phyloP scores from a whole-genome alignment of 495 filamentous ascomycete genomes.

The Penicillium angulare region DNA sequence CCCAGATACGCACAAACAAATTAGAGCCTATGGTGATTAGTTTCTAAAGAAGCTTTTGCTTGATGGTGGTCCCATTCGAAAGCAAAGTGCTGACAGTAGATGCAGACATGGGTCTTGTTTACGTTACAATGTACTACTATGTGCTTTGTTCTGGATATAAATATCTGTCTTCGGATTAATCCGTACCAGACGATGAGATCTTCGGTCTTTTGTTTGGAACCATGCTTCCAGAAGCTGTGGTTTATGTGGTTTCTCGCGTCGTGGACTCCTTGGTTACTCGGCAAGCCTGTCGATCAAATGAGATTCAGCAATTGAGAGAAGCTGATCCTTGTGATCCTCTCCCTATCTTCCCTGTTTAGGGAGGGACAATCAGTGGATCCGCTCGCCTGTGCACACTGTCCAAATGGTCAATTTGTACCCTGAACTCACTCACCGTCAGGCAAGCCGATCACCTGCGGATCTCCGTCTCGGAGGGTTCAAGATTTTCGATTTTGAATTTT shows the following conservation, averaged over 20 bases:
- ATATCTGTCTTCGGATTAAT: no score
- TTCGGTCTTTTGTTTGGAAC: not conserved
- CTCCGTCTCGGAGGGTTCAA: slow-evolving; percentile 1
- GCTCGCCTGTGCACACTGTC: not conserved
- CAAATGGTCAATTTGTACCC: slow-evolving; percentile 2
- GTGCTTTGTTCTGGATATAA: no score
- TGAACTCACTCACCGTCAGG: not conserved
- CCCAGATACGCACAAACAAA: not conserved
- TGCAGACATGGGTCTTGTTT: no score
- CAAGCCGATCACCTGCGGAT: slow-evolving; percentile 6
- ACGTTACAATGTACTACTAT: no score
- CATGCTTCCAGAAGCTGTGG: not conserved
- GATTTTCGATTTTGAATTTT: no score
- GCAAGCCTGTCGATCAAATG: slow-evolving; percentile 1
- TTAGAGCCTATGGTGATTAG: slow-evolving; percentile 1
- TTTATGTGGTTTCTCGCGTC: no score
- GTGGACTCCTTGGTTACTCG: not conserved
- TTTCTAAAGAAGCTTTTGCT: slow-evolving; percentile 6
- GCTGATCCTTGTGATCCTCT: slow-evolving; percentile 4
- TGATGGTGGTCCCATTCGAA: no score
- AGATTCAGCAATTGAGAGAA: slow-evolving; percentile 1
- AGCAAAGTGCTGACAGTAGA: no score
- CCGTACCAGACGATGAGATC: slow-evolving; percentile 8
- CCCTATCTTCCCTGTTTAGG: slow-evolving; percentile 1
- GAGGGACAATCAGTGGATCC: slow-evolving; percentile 10